phyloP scores from a whole-genome alignment of 805 yeast species.

The Teunomyces atbi region DNA sequence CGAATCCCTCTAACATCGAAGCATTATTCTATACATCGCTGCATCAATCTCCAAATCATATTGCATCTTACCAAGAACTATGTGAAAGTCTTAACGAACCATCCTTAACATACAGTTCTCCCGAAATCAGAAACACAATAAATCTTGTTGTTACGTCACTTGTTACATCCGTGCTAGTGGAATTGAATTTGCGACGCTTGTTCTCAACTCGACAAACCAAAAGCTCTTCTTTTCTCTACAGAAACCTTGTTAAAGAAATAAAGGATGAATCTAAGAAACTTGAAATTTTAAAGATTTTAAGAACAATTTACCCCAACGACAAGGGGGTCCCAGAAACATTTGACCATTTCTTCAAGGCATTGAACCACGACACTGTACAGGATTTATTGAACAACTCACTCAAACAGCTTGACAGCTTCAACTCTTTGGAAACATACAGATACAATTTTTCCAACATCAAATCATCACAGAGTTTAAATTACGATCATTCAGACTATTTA shows the following conservation, averaged over 20 bases:
- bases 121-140: conserved; percentile 22
- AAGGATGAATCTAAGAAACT: conserved; percentile 14
- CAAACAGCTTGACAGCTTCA: conserved; percentile 18
- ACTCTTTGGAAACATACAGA: conserved; percentile 22
- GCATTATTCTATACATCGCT: conserved; percentile 8
- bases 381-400: conserved; percentile 11
- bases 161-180: conserved; percentile 26
- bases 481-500: conserved; percentile 28
- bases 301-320: conserved; percentile 5
- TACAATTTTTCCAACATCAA: conserved; percentile 23
- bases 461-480: conserved; percentile 33
- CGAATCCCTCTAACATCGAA: conserved; percentile 9
- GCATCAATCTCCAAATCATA: neutral
- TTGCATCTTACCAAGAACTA: neutral
- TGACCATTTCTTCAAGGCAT: conserved; percentile 13
- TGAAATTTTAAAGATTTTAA: conserved; percentile 18
- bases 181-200: conserved; percentile 24
- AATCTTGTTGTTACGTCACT: conserved; percentile 21
- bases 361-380: conserved; percentile 11
- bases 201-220: conserved; percentile 9
- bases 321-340: conserved; percentile 12
- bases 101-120: conserved; percentile 11
- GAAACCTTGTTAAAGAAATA: conserved; percentile 19
- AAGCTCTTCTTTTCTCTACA: conserved; percentile 10
- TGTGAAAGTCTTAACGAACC: neutral